Evolutionary conservation across 2,329 filamentous ascomycete species (phyloP), one percentile per base, ranked within the genome.

Genomic region (Paracoccidioides lutzii): DNA sequence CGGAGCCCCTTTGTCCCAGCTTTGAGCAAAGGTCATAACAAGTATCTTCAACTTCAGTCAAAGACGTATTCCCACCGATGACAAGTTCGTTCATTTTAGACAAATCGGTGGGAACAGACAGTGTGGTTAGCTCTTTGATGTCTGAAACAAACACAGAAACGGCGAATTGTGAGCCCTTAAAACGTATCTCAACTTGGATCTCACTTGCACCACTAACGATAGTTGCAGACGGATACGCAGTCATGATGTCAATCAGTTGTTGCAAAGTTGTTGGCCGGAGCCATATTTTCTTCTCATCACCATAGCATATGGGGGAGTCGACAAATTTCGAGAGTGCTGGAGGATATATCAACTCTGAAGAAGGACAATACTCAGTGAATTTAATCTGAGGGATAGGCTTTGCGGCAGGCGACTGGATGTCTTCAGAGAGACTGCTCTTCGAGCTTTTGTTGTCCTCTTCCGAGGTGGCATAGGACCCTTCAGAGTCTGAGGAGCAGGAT

Each of bases 151-250:
- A 95, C 0, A 95, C 85, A 0, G 88, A 93, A 0, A 87, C 81
- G 0, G 85, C 84, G 65, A 93, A 94, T 62, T 88, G 79, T 71
- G 90, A 78, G 0, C 82, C 86, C 73, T 95, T 95, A 79, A 95
- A 95, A 71, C 91, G 93, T 72, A 90, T 86, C 70, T 95, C 89
- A 57, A 95, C 93, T 70, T 95, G 89, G 0, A 88, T 94, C 69
- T 95, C 89, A 3, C 87, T 91, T 66, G 87, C 91, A 58, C 89
- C 89, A 45, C 87, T 88, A 55, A 95, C 91, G 56, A 95, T 83
- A 68, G 94, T 95, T 7, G 89, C 87, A 9, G 83, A 81, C 0
- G 89, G 89, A 60, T 87, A 83, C 0, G 78, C 81, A 58, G 77
- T 82, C 73, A 94, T 93, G 71, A 95, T 90, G 65, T 91, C 84